Evolutionary conservation across 768 basidiomycete genomes (phyloP).

Genomic region (Auricularia auricula-judae): DNA sequence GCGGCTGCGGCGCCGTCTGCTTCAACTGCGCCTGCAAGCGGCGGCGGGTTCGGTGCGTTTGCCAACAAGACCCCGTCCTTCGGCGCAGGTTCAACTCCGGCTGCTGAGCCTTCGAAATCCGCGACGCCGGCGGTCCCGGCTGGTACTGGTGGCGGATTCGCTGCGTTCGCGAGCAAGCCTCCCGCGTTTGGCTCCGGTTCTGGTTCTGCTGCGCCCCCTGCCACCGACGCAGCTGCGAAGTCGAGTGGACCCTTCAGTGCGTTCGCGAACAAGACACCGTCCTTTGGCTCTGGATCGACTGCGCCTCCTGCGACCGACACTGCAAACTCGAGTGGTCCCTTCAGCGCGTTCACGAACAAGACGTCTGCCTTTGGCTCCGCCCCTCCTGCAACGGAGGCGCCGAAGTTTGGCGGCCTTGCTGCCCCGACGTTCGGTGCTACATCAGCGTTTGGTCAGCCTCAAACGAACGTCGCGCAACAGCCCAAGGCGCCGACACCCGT

Average conservation of each 20-base stretch:
- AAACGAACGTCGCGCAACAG: too few species aligned
- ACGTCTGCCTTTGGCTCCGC: conserved; percentile 6
- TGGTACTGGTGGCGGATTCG: conserved; percentile 13
- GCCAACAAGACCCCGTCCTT: not conserved
- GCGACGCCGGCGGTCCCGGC: conserved; percentile 16
- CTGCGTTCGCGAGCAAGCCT: conserved; percentile 10
- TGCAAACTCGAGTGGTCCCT: conserved; percentile 8
- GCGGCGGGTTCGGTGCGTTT: conserved; percentile 2
- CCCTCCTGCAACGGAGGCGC: not conserved
- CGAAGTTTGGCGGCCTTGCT: not conserved
- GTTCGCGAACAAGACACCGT: not conserved
- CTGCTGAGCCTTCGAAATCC: not conserved
- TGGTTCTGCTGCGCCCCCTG: not conserved
- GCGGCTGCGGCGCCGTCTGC: conserved; percentile 1
- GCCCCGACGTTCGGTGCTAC: not conserved
- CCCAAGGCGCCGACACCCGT: not conserved
- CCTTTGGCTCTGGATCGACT: not conserved
- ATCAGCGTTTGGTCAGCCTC: not conserved
- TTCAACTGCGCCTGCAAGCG: conserved; percentile 9
- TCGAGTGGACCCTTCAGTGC: not conserved
- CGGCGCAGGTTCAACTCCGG: not conserved
- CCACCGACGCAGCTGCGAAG: not conserved
- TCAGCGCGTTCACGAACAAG: conserved; percentile 16
- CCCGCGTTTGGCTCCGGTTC: conserved; percentile 1
- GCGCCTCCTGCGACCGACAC: not conserved